Base-by-base conservation (phyloP, 495 filamentous ascomycete genomes). In the Penicillium longicatenatum region DNA sequence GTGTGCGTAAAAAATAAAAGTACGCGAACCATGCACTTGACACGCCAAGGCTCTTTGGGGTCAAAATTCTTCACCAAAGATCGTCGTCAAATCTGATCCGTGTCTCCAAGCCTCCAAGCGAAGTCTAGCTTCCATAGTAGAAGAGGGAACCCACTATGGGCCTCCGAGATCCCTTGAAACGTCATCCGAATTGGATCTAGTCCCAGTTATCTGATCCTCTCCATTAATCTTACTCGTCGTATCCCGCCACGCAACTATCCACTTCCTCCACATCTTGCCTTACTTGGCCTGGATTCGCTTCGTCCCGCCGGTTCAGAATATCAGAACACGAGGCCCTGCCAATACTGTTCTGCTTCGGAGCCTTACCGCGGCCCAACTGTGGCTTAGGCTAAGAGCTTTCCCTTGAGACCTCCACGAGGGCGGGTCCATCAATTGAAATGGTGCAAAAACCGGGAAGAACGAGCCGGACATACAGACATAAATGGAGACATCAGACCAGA, bases 181-280 rank as follows among this genome's bases (percentile, higher is more conserved):
- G 60, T 66, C 64, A 66, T 24, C 50, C 60, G 45, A n/a, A 54
- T 59, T 60, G 35, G 60, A 60, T 52, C 50, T 62, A 62, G 61
- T 66, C 47, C 37, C 33, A 58, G 50, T 67, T 69, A 69, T 69
- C 66, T 69, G 66, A 69, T 69, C 63, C 54, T 55, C n/a, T 59
- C 53, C 60, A 39, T 26, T 8, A n/a, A 30, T 69, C 55, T 66
- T 41, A 69, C 66, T 69, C 64, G 66, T 66, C 19, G 41, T n/a
- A 58, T 30, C 41, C 52, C 31, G 54, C 41, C 47, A 45, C 43
- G 22, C 53, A 26, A 24, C 53, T 66, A 69, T 66, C 66, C 66
- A 69, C 64, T 66, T 57, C 63, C 63, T 69, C 66, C 66, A 67
- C 66, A 55, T 35, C 17, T 55, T 57, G 21, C 24, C 37, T 46